A percentile compares a stretch with the other conserved stretches of the same genome.
Evolutionary conservation across 768 basidiomycete genomes (phyloP).

Genomic region (Lactifluus pinguis): DNA sequence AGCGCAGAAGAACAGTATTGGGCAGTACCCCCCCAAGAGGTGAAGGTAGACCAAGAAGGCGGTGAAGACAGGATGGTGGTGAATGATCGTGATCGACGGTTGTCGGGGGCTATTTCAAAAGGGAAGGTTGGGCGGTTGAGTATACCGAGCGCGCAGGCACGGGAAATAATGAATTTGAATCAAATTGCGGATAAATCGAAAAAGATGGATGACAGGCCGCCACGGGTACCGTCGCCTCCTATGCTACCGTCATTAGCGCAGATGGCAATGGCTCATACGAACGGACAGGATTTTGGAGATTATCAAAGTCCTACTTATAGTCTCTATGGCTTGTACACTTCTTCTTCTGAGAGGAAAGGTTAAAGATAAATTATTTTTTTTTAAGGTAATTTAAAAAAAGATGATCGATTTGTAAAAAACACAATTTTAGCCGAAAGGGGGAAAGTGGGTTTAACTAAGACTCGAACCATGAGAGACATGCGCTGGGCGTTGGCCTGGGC

Average conservation of each 20-base stretch:
- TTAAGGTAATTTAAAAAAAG: background rate
- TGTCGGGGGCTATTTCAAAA: background rate
- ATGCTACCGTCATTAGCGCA: constrained; percentile 65
- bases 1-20: constrained; percentile 37
- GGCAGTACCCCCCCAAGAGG: constrained; percentile 17
- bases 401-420: constrained; percentile 5
- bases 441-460: background rate
- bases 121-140: background rate
- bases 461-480: background rate
- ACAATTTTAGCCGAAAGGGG: background rate
- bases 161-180: constrained; percentile 24
- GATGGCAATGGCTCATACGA: constrained; percentile 60
- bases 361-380: constrained; percentile 20
- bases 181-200: constrained; percentile 27
- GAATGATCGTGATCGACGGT: background rate
- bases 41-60: constrained; percentile 24
- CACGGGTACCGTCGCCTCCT: constrained; percentile 73
- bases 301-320: constrained; percentile 81
- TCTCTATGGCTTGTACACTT: constrained; percentile 62
- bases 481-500: no score
- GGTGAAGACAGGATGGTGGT: background rate
- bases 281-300: constrained; percentile 51
- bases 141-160: constrained; percentile 3
- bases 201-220: constrained; percentile 50
- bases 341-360: constrained; percentile 41